These are phyloP conservation scores for Cytospora piceae DNA, from an alignment of 2,329 filamentous ascomycete species.

Conservation along the genomic window DNA sequence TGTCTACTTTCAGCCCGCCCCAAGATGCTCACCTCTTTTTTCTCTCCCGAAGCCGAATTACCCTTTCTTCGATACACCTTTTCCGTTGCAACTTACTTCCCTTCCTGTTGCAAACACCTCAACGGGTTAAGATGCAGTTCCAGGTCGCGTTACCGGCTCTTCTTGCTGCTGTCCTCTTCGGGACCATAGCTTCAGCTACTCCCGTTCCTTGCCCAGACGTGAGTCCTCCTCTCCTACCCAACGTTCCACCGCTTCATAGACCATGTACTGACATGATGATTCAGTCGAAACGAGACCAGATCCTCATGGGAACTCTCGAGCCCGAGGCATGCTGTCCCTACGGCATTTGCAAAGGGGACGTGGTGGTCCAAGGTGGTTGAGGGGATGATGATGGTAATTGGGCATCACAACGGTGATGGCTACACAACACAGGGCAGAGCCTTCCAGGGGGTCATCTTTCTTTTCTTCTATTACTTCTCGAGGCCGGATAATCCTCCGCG, in stretches of 20 bases:
- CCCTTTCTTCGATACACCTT: background rate
- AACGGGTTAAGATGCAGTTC: slow-evolving; percentile 21
- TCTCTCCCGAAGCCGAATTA: background rate
- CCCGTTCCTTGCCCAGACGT: slow-evolving; percentile 30
- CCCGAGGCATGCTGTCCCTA: slow-evolving; percentile 30
- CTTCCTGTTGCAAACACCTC: background rate
- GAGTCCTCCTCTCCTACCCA: background rate
- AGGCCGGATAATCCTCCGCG: background rate
- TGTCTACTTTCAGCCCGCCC: slow-evolving; percentile 6
- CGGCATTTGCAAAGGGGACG: slow-evolving; percentile 30
- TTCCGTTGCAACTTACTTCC: background rate
- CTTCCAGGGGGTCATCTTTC: background rate
- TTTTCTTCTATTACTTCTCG: background rate
- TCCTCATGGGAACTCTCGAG: slow-evolving; percentile 24
- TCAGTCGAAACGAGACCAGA: slow-evolving; percentile 28
- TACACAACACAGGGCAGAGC: background rate
- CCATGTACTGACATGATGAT: background rate
- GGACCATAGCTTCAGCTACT: slow-evolving; percentile 22
- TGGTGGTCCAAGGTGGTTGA: slow-evolving; percentile 29
- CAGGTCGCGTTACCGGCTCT: slow-evolving; percentile 16
- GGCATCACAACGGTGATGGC: background rate
- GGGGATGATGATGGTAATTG: background rate
- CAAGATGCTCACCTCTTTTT: background rate
- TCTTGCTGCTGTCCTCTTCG: slow-evolving; percentile 24
- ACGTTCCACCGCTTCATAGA: background rate